Base-by-base conservation (phyloP, 768 basidiomycete genomes). In the Termitomyces sp. region DNA sequence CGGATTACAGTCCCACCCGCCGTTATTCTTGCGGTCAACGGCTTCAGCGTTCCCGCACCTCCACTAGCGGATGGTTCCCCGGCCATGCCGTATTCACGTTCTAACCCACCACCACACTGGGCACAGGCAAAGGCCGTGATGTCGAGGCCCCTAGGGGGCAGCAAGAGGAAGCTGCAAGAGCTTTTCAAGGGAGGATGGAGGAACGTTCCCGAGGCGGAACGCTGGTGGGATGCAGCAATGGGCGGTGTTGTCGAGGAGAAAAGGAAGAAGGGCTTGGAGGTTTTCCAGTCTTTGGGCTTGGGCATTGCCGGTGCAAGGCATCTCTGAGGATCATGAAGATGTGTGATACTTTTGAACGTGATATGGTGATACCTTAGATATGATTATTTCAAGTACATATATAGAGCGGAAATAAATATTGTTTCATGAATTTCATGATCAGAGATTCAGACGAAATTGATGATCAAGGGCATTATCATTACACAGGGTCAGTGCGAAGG, bases 1-100 rank as follows among this genome's bases (percentile, higher is more conserved):
- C 80, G 88, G 1, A 85, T 91, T 59, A 90, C 87, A 20, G 77
- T 90, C 54, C 89, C 89, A 2, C 90, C 90, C 13, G 75, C 77
- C 3, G 57, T 92, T 59, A 79, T 80, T 12, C 69, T 90, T 34
- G 86, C 83, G 1, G 62, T 73, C 1, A 83, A 86, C 58, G 90
- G 90, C 0, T 83, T 86, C 60, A 70, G 73, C 22, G 70, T 66
- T 1, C 64, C 72, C 8, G 60, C 72, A 15, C 52, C 69, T 3
- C 55, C 61, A 3, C 29, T 48, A 10, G 26, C 41, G 5, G 26
- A 54, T 26, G 47, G 36, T 20, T 71, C 65, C 63, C 70, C 55
- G 72, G 74, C 77, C 71, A 73, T 71, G 71, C 41, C 65, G 1
- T 78, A 77, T 65, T 80, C 77, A 2, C 69, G 42, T 47, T 54